phyloP scores from a whole-genome alignment of 768 basidiomycete species.

The Amanita subjunquillea region DNA sequence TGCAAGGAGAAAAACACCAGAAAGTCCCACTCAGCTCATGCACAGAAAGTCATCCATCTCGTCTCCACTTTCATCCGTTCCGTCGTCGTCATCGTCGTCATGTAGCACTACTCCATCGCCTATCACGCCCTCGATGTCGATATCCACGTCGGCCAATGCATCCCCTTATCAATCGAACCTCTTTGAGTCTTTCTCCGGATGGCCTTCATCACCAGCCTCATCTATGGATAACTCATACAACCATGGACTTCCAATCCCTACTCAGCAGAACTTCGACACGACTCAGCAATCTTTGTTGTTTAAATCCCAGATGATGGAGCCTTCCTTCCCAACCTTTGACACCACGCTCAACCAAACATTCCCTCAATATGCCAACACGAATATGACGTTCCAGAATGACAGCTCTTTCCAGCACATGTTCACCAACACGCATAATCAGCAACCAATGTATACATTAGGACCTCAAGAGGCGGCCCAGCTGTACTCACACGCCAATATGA shows the following conservation, averaged over 20 bases:
- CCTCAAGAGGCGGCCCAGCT: conserved; percentile 13
- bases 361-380: conserved; percentile 8
- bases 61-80: conserved; percentile 27
- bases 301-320: conserved; percentile 2
- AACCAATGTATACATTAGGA: conserved; percentile 9
- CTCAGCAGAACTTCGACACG: conserved; percentile 1
- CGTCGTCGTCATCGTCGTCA: conserved; percentile 24
- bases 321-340: conserved; percentile 19
- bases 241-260: conserved; percentile 15
- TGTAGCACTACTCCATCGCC: conserved; percentile 16
- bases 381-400: conserved; percentile 10
- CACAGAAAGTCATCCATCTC: conserved; percentile 21
- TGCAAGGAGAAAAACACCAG: conserved; percentile 26
- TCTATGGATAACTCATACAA: conserved; percentile 9
- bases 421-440: conserved; percentile 6
- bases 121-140: conserved; percentile 12
- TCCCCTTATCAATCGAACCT: conserved; percentile 12
- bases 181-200: conserved; percentile 13
- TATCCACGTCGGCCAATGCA: conserved; percentile 4
- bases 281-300: neutral
- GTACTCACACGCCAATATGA: conserved; percentile 20
- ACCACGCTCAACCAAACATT: conserved; percentile 21
- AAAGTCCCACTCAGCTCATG: conserved; percentile 22
- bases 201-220: conserved; percentile 12
- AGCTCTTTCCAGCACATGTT: conserved; percentile 8